Percentiles rank a stretch among this genome's conserved stretches.
Conservation (phyloP, 371 early-diverging fungal species). For the Mortierella sp. region DNA sequence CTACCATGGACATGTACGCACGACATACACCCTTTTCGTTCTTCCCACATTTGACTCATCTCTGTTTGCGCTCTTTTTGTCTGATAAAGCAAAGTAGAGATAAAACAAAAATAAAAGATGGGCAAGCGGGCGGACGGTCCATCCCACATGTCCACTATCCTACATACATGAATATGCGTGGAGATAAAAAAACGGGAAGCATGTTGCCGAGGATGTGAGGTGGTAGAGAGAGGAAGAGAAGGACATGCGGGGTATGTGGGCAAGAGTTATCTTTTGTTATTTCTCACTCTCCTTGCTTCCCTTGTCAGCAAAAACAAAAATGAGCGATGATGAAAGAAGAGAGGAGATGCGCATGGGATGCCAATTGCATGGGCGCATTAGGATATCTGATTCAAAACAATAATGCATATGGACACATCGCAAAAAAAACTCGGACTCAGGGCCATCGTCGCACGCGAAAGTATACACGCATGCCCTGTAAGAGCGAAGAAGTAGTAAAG, state of each 20-base stretch:
- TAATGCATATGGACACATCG: not conserved
- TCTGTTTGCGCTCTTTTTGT: not conserved
- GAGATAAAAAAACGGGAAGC: not conserved
- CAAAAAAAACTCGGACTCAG: slow-evolving; percentile 4
- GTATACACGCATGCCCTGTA: too few relatives aligned
- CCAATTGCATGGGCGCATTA: too few relatives aligned
- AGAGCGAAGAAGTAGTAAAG: not conserved
- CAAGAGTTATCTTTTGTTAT: not conserved
- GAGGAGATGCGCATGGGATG: not conserved
- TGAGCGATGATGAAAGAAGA: not conserved
- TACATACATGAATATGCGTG: not conserved
- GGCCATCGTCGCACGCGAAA: not conserved
- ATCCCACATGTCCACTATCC: not conserved
- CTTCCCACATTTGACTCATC: not conserved
- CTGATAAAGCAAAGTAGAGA: not conserved
- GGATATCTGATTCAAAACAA: not conserved
- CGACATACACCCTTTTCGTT: not conserved
- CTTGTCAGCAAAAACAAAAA: not conserved
- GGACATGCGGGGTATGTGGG: not conserved
- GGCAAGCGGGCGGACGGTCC: not conserved
- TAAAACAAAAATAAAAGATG: not conserved
- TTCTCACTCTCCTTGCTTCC: not conserved
- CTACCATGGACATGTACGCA: not conserved
- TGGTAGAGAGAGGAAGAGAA: not conserved
- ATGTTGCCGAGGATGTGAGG: not conserved